These are phyloP conservation scores for Aspergillus sergii DNA, from an alignment of 2,329 filamentous ascomycete species.

Conservation along the genomic window DNA sequence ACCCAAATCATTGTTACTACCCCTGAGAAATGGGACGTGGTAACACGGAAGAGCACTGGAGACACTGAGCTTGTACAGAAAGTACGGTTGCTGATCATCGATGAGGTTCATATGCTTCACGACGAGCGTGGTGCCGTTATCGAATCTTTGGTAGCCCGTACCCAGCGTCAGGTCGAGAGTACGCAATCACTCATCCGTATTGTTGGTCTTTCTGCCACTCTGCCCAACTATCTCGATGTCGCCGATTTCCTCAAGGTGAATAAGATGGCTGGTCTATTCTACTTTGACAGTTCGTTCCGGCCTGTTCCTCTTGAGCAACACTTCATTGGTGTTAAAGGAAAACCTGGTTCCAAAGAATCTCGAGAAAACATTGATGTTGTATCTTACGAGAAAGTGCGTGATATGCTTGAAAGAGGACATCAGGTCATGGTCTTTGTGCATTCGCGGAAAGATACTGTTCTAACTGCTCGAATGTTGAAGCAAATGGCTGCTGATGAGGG, in stretches of 20 bases:
- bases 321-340: constrained; percentile 92
- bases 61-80: constrained; percentile 98
- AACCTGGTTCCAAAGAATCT: constrained; percentile 76
- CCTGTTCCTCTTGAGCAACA: constrained; percentile 96
- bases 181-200: constrained; percentile 97
- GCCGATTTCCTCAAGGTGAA: constrained; percentile 97
- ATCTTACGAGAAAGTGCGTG: constrained; percentile 89
- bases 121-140: constrained; percentile 95
- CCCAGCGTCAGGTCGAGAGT: constrained; percentile 94
- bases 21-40: constrained; percentile 98
- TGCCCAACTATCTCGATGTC: constrained; percentile 96
- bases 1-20: constrained; percentile 99
- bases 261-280: constrained; percentile 87
- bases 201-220: constrained; percentile 88
- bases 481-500: constrained; percentile 83
- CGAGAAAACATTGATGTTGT: constrained; percentile 86
- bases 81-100: constrained; percentile 91
- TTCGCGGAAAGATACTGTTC: constrained; percentile 89
- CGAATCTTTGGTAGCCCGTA: constrained; percentile 92
- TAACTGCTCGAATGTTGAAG: constrained; percentile 81
- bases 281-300: constrained; percentile 94
- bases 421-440: constrained; percentile 99
- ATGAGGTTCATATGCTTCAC: constrained; percentile 99
- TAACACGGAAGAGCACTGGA: constrained; percentile 94
- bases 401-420: constrained; percentile 89